Conservation (phyloP, 352 stramenopile genomes). For the Phytophthora idaei region DNA sequence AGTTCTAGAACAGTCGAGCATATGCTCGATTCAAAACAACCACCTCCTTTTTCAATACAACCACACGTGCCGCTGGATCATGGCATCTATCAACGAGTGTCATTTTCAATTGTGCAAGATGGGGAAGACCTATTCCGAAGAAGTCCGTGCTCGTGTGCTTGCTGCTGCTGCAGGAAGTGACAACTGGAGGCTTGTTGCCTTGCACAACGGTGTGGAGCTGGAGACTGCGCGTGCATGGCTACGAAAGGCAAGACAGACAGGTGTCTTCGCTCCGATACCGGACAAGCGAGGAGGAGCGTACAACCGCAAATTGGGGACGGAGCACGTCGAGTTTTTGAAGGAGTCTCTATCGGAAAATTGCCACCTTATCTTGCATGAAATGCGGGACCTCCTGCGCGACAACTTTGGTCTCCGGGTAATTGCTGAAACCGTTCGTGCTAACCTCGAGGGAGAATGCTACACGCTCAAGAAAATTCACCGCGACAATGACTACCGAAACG, state of each 20-base stretch:
- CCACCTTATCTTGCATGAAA: not conserved
- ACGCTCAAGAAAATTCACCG: not conserved
- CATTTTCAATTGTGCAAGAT: not conserved
- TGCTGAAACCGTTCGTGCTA: not conserved
- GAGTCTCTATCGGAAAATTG: not conserved
- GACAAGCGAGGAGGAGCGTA: not conserved
- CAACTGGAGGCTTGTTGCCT: not conserved
- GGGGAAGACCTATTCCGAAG: not conserved
- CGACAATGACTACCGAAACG: not conserved
- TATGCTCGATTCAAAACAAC: not conserved
- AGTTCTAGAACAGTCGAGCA: too few relatives aligned
- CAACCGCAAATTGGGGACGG: not conserved
- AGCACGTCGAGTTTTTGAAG: not conserved
- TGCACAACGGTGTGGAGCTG: not conserved
- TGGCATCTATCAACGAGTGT: not conserved
- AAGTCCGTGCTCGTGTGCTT: not conserved
- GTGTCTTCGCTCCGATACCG: not conserved
- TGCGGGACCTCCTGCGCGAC: not conserved
- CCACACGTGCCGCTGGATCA: too few relatives aligned
- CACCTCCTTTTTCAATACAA: not conserved
- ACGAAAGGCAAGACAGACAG: not conserved
- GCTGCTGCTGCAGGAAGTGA: not conserved
- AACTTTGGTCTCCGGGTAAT: not conserved
- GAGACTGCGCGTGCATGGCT: not conserved
- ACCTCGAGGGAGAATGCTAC: not conserved